phyloP scores from a whole-genome alignment of 2,329 filamentous ascomycete species.

The Cladophialophora bantiana region DNA sequence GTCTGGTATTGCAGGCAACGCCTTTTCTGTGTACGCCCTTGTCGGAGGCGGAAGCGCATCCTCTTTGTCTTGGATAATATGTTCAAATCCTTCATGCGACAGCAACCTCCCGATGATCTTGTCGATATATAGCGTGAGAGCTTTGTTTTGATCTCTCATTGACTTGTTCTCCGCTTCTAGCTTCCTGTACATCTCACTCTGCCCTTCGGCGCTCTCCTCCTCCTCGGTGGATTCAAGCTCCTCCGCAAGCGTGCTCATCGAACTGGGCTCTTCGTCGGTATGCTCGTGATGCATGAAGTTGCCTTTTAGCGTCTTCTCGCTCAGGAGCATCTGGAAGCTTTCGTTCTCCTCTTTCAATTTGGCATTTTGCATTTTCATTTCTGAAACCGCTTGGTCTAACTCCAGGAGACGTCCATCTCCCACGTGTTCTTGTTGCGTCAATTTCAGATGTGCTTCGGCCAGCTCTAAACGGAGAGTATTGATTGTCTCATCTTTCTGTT shows the following conservation, averaged over 20 bases:
- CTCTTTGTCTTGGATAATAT: conserved; percentile 57
- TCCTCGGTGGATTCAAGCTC: conserved; percentile 74
- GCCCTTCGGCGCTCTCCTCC: conserved; percentile 65
- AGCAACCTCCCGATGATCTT: conserved; percentile 96
- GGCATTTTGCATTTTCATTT: conserved; percentile 94
- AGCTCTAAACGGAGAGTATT: conserved; percentile 90
- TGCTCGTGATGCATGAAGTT: conserved; percentile 74
- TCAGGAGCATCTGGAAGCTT: conserved; percentile 92
- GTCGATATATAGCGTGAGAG: conserved; percentile 96
- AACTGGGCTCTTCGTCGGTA: conserved; percentile 57
- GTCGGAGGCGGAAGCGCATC: conserved; percentile 47
- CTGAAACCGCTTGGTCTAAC: conserved; percentile 87
- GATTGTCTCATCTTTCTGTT: conserved; percentile 96
- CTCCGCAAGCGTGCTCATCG: conserved; percentile 74
- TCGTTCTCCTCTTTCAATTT: conserved; percentile 98
- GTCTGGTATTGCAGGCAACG: conserved; percentile 77
- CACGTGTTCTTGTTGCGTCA: conserved; percentile 91
- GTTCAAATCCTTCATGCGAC: conserved; percentile 93
- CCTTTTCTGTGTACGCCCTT: conserved; percentile 70
- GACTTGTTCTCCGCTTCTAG: conserved; percentile 80
- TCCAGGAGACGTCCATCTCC: conserved; percentile 87
- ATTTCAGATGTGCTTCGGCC: conserved; percentile 92
- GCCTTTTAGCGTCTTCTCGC: conserved; percentile 93
- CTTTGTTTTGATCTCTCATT: conserved; percentile 94
- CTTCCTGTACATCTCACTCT: conserved; percentile 68